Percentiles rank a stretch among this genome's conserved stretches.
Evolutionary conservation across 768 basidiomycete species (phyloP).

Genomic region (Auricularia sp.): DNA sequence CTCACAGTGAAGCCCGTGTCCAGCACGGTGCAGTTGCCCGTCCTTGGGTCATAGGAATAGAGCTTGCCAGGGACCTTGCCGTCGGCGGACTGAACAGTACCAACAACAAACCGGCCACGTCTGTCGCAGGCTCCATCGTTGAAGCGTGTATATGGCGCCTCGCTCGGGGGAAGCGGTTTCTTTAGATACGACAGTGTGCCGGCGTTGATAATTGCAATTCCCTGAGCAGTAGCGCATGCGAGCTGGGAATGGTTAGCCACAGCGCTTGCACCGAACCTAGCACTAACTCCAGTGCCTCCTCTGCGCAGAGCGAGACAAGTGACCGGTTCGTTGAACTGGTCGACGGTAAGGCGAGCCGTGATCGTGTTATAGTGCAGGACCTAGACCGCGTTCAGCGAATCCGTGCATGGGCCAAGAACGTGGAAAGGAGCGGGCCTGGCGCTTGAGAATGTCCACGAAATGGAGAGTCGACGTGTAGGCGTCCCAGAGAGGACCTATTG

Average conservation of each 20-base stretch:
- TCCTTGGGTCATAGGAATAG: constrained; percentile 47
- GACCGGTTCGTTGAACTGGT: constrained; percentile 45
- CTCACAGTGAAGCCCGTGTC: constrained; percentile 58
- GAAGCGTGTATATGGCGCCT: constrained; percentile 43
- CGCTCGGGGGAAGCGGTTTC: constrained; percentile 37
- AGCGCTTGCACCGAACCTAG: background rate
- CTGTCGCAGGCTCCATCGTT: constrained; percentile 65
- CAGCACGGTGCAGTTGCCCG: constrained; percentile 36
- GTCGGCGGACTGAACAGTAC: constrained; percentile 44
- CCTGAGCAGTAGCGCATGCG: constrained; percentile 48
- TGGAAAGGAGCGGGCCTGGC: constrained; percentile 30
- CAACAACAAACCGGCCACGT: constrained; percentile 55
- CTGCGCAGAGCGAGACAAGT: constrained; percentile 48
- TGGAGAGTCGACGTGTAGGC: constrained; percentile 42
- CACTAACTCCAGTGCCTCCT: constrained; percentile 33
- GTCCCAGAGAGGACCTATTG: constrained; percentile 54
- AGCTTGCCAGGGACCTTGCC: constrained; percentile 45
- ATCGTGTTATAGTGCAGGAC: constrained; percentile 42
- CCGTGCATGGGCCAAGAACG: background rate
- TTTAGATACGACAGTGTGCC: constrained; percentile 40
- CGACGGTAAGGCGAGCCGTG: constrained; percentile 31
- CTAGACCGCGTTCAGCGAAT: constrained; percentile 20
- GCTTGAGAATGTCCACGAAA: constrained; percentile 57
- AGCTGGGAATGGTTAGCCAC: constrained; percentile 27
- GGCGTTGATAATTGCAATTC: constrained; percentile 42